Base-by-base conservation (phyloP, 164 flowering plant species). In the Chimonanthus salicifolius region DNA sequence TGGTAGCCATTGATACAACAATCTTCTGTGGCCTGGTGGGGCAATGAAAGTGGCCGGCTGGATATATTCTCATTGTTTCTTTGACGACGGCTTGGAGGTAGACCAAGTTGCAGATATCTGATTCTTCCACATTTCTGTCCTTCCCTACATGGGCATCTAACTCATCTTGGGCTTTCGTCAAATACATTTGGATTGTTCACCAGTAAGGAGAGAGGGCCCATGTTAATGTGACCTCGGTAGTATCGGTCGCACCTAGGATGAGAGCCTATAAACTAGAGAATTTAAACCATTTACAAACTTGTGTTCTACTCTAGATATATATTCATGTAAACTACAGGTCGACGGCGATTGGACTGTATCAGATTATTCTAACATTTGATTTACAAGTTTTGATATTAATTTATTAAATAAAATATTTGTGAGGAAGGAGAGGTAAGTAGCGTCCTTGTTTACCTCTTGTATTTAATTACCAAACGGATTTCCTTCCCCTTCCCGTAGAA, bases 1-100 rank as follows among this genome's bases (percentile, higher is more conserved):
- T 75, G 69, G 72, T 60, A 77, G 49, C 82, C 82, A 2, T 70
- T 78, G 4, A 83, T 18, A 6, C 5, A 44, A 74, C 82, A 77
- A 68, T 77, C 79, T 49, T 73, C 79, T n/a, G 65, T 63, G 49
- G 83, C 73, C 46, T 70, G 13, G 58, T 47, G 74, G 43, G 74
- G 74, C 6, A 62, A 21, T n/a, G 7, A 33, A 8, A 62, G 66
- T 58, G 74, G 58, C 47, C 68, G 16, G 74, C 45, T 1, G 74
- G 68, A 68, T 72, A 72, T 6, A 72, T 33, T 7, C 68, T 21
- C 58, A 72, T 58, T 10, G 20, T 49, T 60, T 72, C 68, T 48
- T 72, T 72, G 47, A 72, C 2, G 68, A 62, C 3, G 58, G 74
- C 66, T 48, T 72, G 74, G 10, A 72, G 74, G 68, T 62, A 62